Conservation (phyloP, 805 yeast genomes). For the Phaffomyces antillensis region DNA sequence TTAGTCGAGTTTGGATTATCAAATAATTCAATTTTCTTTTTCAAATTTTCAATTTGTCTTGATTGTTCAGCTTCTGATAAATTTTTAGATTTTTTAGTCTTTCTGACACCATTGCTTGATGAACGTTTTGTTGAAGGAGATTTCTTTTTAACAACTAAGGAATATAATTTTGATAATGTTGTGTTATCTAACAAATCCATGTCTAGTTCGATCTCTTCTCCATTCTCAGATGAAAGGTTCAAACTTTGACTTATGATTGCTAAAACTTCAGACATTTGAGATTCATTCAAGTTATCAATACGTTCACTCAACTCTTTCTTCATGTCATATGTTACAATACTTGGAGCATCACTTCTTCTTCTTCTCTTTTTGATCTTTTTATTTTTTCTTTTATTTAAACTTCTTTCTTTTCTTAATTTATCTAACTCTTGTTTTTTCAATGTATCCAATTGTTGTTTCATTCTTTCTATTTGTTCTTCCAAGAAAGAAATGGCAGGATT, state of each 20-base stretch:
- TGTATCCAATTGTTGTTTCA: constrained; percentile 78
- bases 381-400: constrained; percentile 33
- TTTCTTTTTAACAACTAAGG: constrained; percentile 59
- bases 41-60: constrained; percentile 62
- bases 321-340: constrained; percentile 84
- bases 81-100: constrained; percentile 46
- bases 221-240: constrained; percentile 49
- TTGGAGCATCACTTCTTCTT: constrained; percentile 22
- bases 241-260: constrained; percentile 76
- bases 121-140: constrained; percentile 6
- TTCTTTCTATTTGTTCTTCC: constrained; percentile 78
- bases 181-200: constrained; percentile 85
- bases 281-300: constrained; percentile 69
- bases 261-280: constrained; percentile 75
- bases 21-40: constrained; percentile 68
- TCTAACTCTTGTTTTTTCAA: constrained; percentile 74
- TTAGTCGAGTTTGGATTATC: constrained; percentile 29
- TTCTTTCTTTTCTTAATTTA: constrained; percentile 55
- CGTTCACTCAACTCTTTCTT: constrained; percentile 87
- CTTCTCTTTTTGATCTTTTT: constrained; percentile 26
- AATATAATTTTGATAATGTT: constrained; percentile 77
- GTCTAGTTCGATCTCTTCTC: constrained; percentile 94
- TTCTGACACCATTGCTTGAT: constrained; percentile 14
- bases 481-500: constrained; percentile 87
- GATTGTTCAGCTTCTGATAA: constrained; percentile 60